Conservation (phyloP, 2,329 filamentous ascomycete genomes). For the Alternaria brassicae region DNA sequence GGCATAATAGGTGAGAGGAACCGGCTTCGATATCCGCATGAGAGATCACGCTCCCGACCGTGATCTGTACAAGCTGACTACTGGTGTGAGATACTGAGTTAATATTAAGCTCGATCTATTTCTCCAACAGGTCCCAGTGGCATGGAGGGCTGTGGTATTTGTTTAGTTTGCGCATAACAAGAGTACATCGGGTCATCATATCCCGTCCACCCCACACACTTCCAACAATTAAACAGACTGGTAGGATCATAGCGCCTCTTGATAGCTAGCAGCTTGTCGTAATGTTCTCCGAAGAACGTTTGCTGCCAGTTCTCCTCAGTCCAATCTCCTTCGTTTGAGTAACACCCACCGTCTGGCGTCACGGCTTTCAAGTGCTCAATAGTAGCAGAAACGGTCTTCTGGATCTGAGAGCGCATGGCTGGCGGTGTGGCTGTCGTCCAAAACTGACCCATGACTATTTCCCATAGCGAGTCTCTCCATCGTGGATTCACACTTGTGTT, state of each 20-base stretch:
- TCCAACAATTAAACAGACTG: conserved; percentile 48
- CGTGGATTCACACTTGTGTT: conserved; percentile 43
- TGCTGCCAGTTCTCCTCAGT: conserved; percentile 45
- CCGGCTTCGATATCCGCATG: neutral
- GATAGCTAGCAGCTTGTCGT: conserved; percentile 32
- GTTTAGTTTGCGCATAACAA: conserved; percentile 36
- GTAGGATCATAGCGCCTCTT: conserved; percentile 44
- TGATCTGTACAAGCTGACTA: neutral
- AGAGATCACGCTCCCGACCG: neutral
- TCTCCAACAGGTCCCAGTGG: conserved; percentile 28
- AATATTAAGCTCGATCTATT: neutral
- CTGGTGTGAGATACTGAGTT: neutral
- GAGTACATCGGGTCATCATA: conserved; percentile 44
- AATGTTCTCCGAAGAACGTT: conserved; percentile 46
- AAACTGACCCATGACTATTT: conserved; percentile 43
- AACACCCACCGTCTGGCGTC: conserved; percentile 47
- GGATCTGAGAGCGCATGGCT: conserved; percentile 31
- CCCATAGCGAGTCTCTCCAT: conserved; percentile 45
- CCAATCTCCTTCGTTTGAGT: conserved; percentile 49
- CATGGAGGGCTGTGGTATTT: conserved; percentile 29
- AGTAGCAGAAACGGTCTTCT: conserved; percentile 40
- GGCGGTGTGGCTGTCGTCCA: conserved; percentile 36
- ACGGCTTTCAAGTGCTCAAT: conserved; percentile 44
- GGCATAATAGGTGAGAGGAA: neutral
- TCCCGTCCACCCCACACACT: conserved; percentile 48